These are phyloP conservation scores for Citropsis articulata DNA, from an alignment of 345 rosid genomes.

Conservation along the genomic window DNA sequence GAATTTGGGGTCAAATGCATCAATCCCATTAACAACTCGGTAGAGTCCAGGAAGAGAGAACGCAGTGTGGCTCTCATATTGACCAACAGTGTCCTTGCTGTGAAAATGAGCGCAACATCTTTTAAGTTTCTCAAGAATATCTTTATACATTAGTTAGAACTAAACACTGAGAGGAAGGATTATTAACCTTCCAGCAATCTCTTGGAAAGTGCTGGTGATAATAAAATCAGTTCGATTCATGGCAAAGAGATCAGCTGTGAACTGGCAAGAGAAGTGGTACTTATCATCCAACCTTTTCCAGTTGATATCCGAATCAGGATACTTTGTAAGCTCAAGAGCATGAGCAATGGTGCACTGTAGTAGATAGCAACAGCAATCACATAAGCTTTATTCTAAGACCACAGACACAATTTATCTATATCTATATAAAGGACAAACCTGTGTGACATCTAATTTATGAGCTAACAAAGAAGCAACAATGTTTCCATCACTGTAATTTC, in stretches of 20 bases:
- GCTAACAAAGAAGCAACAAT: not conserved
- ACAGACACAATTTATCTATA: too few species aligned
- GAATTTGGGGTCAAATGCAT: constrained; percentile 94
- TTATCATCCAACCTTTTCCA: not conserved
- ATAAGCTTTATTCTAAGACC: too few species aligned
- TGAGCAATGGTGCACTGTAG: not conserved
- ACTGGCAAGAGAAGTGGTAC: not conserved
- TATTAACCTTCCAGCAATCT: not conserved
- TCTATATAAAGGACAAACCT: not conserved
- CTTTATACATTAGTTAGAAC: too few species aligned
- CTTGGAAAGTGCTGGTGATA: not conserved
- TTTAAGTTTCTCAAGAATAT: too few species aligned
- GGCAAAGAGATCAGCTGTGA: not conserved
- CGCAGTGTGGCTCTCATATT: constrained; percentile 88
- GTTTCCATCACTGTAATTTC: not conserved
- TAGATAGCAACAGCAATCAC: too few species aligned
- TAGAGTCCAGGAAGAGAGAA: constrained; percentile 91
- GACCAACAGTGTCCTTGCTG: constrained; percentile 88
- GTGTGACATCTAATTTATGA: not conserved
- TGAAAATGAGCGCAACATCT: too few species aligned
- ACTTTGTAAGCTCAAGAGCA: not conserved
- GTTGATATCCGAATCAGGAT: not conserved
- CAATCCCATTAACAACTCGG: constrained; percentile 89
- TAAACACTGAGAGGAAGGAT: not conserved
- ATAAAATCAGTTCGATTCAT: not conserved